phyloP scores from a whole-genome alignment of 192 early-diverging fungal genomes.

The Coemansia sp. region DNA sequence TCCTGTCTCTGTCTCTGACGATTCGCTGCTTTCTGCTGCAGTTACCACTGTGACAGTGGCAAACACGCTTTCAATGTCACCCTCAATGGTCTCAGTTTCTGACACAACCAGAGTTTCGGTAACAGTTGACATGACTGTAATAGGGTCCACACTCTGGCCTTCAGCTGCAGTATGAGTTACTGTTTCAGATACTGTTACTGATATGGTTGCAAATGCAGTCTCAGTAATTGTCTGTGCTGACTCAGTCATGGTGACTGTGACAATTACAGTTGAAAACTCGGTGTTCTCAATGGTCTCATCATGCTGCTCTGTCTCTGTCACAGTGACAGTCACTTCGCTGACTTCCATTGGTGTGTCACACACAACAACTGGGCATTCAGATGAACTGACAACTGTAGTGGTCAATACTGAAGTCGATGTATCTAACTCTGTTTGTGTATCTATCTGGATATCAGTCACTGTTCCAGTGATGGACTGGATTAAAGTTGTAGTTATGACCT shows the following conservation, averaged over 20 bases:
- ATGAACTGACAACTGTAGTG: not conserved
- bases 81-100: not conserved
- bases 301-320: not conserved
- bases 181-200: not conserved
- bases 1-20: not conserved
- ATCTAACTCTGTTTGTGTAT: not conserved
- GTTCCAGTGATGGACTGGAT: not conserved
- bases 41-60: not conserved
- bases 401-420: not conserved
- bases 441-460: not conserved
- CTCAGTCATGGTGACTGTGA: not conserved
- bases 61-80: not conserved
- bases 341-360: not conserved
- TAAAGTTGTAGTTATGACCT: not conserved
- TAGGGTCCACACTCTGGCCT: not conserved
- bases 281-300: not conserved
- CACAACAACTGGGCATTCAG: not conserved
- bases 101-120: not conserved
- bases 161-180: not conserved
- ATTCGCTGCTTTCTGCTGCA: not conserved
- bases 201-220: not conserved
- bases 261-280: not conserved
- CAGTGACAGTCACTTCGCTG: not conserved
- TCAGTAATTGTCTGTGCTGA: not conserved
- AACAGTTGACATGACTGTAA: not conserved